Base-by-base conservation (phyloP, 495 filamentous ascomycete genomes). In the Aspergillus homomorphus region DNA sequence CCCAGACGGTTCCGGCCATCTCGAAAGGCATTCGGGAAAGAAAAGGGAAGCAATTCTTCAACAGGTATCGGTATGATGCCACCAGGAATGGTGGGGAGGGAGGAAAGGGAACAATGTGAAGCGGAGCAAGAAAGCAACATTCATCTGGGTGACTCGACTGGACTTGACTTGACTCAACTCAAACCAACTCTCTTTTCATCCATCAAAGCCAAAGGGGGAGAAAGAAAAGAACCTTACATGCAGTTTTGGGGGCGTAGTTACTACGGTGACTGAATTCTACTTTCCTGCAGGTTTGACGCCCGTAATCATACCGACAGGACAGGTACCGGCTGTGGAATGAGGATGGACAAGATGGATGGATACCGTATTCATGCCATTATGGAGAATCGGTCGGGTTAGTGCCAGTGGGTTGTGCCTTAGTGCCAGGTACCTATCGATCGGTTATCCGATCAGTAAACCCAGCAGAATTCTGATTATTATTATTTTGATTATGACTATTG, bases 1-100 rank as follows among this genome's bases (percentile, higher is more conserved):
- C n/a, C 15, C 48, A 48, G 57, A 54, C 51, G 57, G 45, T 55
- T 60, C 51, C 49, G 45, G 52, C 44, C 44, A 48, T 23, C 21
- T 43, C 12, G 8, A 12, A 7, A 38, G 33, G 12, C 5, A n/a
- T n/a, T n/a, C n/a, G 5, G 15, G 15, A 38, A 6, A 2, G 33
- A 2, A 38, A 14, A 7, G 7, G 15, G 10, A 12, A 38, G 2
- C 33, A 38, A 38, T 38, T 38, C 33, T 38, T 38, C 33, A 38
- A 12, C 33, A 38, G 15, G 7, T 14, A 38, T 6, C 33, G 33
- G 33, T 12, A 38, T 38, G 33, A 38, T 38, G 33, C 33, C 12
- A 38, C 33, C 12, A 38, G 33, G 33, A 38, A 38, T 38, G 33
- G n/a, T 6, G 33, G 12, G 33, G 4, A 9, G 33, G 12, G 33